Conservation (phyloP, 768 basidiomycete species). For the Russula olivacea region DNA sequence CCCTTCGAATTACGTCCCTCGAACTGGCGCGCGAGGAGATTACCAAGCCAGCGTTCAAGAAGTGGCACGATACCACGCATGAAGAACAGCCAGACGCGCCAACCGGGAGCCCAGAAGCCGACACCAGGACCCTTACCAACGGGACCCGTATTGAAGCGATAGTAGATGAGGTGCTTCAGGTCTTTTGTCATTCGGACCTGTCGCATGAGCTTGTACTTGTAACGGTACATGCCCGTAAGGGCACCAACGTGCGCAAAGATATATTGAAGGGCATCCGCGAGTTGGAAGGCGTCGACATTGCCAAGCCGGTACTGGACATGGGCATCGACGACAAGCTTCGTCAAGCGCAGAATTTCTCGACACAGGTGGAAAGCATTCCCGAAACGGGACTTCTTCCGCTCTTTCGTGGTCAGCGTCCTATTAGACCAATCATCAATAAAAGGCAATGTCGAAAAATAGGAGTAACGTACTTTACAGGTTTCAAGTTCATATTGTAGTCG, state of each 20-base stretch:
- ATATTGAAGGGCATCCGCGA: constrained; percentile 97
- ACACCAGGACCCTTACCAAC: constrained; percentile 99
- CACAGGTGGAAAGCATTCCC: constrained; percentile 99
- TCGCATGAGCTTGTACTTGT: constrained; percentile 99
- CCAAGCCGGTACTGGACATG: constrained; percentile 98
- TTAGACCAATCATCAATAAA: constrained; percentile 26
- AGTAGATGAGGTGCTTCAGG: constrained; percentile 96
- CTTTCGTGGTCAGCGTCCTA: constrained; percentile 96
- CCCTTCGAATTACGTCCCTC: constrained; percentile 97
- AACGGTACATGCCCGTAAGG: constrained; percentile 98
- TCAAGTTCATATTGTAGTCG: constrained; percentile 98
- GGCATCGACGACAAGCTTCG: constrained; percentile 97
- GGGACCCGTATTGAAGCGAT: constrained; percentile 98
- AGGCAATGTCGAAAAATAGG: not conserved
- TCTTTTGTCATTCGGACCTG: constrained; percentile 99
- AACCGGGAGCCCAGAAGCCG: constrained; percentile 99
- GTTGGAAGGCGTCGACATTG: constrained; percentile 98
- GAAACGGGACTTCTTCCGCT: constrained; percentile 99
- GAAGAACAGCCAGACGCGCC: constrained; percentile 99
- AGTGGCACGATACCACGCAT: constrained; percentile 98
- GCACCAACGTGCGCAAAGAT: constrained; percentile 97
- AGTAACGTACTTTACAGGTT: constrained; percentile 72
- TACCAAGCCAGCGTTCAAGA: constrained; percentile 94
- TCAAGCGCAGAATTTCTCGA: constrained; percentile 94
- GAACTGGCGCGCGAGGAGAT: constrained; percentile 95